A percentile compares a stretch with the other conserved stretches of the same genome.
Evolutionary conservation across 2,329 filamentous ascomycete genomes (phyloP).

Genomic region (Nigrograna mackinnonii): DNA sequence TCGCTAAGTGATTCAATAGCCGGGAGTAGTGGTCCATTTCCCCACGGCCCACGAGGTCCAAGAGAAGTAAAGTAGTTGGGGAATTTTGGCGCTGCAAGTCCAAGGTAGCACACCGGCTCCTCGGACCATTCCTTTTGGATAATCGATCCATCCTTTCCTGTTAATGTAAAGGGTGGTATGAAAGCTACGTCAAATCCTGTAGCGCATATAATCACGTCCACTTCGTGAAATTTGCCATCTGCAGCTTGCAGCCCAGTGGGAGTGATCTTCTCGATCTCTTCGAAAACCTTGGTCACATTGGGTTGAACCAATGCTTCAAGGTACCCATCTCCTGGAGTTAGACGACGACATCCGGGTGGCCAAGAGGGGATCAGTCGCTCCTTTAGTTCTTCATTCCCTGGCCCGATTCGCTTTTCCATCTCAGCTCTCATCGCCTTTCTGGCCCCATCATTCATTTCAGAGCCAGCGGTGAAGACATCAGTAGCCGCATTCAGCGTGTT

Average conservation of each 20-base stretch:
- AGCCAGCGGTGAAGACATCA: slow-evolving; percentile 37
- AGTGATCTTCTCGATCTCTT: slow-evolving; percentile 38
- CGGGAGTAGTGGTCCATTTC: slow-evolving; percentile 42
- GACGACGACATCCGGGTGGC: slow-evolving; percentile 50
- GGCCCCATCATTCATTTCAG: slow-evolving; percentile 39
- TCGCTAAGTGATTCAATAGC: slow-evolving; percentile 46
- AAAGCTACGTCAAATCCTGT: slow-evolving; percentile 48
- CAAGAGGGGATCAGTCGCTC: slow-evolving; percentile 45
- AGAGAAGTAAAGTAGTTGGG: slow-evolving; percentile 49
- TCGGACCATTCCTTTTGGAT: slow-evolving; percentile 39
- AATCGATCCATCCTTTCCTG: slow-evolving; percentile 29
- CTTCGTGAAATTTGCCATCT: slow-evolving; percentile 41
- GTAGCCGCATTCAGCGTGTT: slow-evolving; percentile 36
- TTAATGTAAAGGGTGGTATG: slow-evolving; percentile 43
- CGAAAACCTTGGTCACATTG: slow-evolving; percentile 44
- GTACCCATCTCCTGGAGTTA: slow-evolving; percentile 57
- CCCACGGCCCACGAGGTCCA: slow-evolving; percentile 45
- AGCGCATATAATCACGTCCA: slow-evolving; percentile 50
- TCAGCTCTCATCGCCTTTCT: slow-evolving; percentile 42
- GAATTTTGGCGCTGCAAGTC: slow-evolving; percentile 28
- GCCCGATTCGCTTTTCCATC: slow-evolving; percentile 44
- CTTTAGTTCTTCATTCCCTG: slow-evolving; percentile 44
- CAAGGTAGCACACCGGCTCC: slow-evolving; percentile 34
- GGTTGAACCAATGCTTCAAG: slow-evolving; percentile 50
- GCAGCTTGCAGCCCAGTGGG: slow-evolving; percentile 42